Base-by-base conservation (phyloP, 495 filamentous ascomycete genomes). In the Trichoderma reesei region DNA sequence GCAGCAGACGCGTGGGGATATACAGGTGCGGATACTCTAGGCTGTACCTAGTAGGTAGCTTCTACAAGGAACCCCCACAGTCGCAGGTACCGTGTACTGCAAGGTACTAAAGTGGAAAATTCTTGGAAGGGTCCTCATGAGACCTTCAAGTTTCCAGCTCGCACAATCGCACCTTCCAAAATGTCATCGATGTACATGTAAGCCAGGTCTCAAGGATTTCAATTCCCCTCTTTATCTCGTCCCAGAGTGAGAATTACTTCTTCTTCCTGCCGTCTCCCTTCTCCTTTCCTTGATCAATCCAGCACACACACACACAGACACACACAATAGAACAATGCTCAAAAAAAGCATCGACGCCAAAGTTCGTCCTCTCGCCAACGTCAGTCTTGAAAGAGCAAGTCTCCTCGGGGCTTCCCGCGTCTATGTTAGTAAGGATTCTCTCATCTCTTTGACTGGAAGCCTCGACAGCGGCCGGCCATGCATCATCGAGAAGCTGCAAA, bases 341-440 rank as follows among this genome's bases (percentile, higher is more conserved):
- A 56, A 56, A 42, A 63, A 63, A 63, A 46, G 38, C 41, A 46
- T 63, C 37, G 61, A 63, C 38, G 61, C 61, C 61, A 63, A 63
- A 42, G 61, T 63, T 7, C 61, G 61, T 20, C 61, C 61, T 34
- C 61, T 63, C 11, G 16, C 61, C n/a, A 63, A 63, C 61, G 38
- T 34, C n/a, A 63, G 61, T 33, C 61, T 63, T 42, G 61, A 63
- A 42, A 63, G 41, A 42, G 61, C 61, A 10, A 63, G 61, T 48
- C 61, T 63, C 26, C 61, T 42, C 7, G 61, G 61, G 70, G 79
- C 81, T 11, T 88, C 89, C 67, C 81, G 86, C 41, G 74, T 92
- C 56, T 84, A 88, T 68, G 76, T 92, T 20, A 84, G 84, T n/a
- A 79, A 81, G 44, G 83, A 87, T 13, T 83, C 82, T 33, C 75